phyloP scores from a whole-genome alignment of 192 early-diverging fungal species.

The Entomortierella beljakovae region DNA sequence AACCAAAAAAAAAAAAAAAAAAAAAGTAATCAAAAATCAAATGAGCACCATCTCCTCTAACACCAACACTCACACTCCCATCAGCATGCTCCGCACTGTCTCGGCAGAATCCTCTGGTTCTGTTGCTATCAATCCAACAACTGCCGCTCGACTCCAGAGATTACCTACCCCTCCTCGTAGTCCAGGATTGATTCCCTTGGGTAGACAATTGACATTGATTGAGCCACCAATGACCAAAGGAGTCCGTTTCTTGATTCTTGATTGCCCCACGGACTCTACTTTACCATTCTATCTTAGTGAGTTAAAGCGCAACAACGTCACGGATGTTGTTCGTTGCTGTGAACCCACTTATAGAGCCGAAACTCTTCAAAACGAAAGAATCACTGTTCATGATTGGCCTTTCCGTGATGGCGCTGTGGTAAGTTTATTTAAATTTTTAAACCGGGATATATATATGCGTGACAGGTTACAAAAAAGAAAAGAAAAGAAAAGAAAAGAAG shows the following conservation, averaged over 20 bases:
- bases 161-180: slow-evolving; percentile 52
- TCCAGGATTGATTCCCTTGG: slow-evolving; percentile 57
- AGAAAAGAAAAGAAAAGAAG: slow-evolving; percentile 9
- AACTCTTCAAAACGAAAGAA: slow-evolving; percentile 66
- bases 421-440: slow-evolving; percentile 23
- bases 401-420: slow-evolving; percentile 92
- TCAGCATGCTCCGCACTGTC: slow-evolving; percentile 51
- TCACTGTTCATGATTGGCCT: slow-evolving; percentile 83
- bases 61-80: slow-evolving; percentile 28
- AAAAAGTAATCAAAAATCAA: background rate
- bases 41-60: slow-evolving; percentile 48
- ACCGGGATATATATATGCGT: background rate
- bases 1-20: background rate
- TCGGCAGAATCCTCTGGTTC: slow-evolving; percentile 29
- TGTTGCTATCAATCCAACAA: slow-evolving; percentile 40
- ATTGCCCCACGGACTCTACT: slow-evolving; percentile 73
- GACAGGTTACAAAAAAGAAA: background rate
- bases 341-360: slow-evolving; percentile 83
- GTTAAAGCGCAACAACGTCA: slow-evolving; percentile 75
- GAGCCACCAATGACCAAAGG: slow-evolving; percentile 63
- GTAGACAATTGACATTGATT: slow-evolving; percentile 74
- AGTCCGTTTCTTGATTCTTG: slow-evolving; percentile 91
- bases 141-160: slow-evolving; percentile 47
- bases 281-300: slow-evolving; percentile 59
- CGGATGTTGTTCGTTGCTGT: slow-evolving; percentile 87